Evolutionary conservation across 306 rosid species (phyloP).

Genomic region (Dalbergia cochinchinensis): DNA sequence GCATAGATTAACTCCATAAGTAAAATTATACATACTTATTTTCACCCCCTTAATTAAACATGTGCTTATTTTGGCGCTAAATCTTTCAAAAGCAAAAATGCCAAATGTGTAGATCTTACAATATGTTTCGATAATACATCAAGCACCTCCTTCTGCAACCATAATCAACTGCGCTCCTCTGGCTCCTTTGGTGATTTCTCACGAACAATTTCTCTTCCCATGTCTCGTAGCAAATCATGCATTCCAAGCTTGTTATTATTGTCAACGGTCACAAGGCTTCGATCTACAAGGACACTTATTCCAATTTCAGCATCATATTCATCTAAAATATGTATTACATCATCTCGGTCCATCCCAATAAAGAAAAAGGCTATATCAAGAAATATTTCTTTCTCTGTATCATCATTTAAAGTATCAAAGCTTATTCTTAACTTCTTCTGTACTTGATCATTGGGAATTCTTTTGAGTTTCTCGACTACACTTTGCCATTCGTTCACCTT

Average conservation of each 20-base stretch:
- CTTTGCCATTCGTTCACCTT: not conserved
- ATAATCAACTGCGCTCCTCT: constrained; percentile 37
- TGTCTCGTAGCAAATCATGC: constrained; percentile 41
- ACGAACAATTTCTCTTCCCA: constrained; percentile 46
- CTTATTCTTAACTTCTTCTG: constrained; percentile 35
- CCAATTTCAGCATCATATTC: constrained; percentile 20
- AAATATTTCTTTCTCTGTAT: not conserved
- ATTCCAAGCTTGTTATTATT: constrained; percentile 39
- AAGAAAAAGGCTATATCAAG: constrained; percentile 47
- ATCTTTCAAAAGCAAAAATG: no score
- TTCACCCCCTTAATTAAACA: no score
- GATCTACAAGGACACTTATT: constrained; percentile 22
- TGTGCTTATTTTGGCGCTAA: no score
- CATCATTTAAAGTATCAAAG: constrained; percentile 16
- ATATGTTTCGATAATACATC: not conserved
- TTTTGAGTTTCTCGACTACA: constrained; percentile 21
- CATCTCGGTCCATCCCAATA: constrained; percentile 22
- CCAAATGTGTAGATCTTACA: not conserved
- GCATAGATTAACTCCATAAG: no score
- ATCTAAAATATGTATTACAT: constrained; percentile 24
- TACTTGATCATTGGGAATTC: constrained; percentile 37
- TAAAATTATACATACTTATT: no score
- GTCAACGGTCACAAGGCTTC: constrained; percentile 18
- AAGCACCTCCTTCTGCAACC: constrained; percentile 29
- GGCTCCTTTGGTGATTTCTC: constrained; percentile 3